Evolutionary conservation across 768 basidiomycete species (phyloP), one percentile per base, ranked within the genome.

Genomic region (Suillus bovinus): DNA sequence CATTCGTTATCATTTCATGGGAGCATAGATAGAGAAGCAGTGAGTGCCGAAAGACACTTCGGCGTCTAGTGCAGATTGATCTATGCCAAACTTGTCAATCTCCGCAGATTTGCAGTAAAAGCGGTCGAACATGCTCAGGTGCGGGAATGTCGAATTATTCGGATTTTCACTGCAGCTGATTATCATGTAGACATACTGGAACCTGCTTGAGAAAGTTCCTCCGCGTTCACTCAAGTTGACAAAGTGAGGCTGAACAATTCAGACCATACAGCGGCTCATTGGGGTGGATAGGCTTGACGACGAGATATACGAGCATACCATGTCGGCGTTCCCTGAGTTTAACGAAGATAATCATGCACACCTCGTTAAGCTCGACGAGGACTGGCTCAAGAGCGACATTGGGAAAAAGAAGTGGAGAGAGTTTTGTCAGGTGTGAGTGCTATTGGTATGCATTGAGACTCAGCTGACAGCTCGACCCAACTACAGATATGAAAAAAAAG

Each of bases 61-160:
- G 27, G 22, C n/a, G 22, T 54, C 53, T 55, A 55, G 54, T 16
- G n/a, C 29, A 44, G 31, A 59, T 65, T 71, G 58, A 66, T 39
- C 34, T 34, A 59, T 63, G 58, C 60, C 55, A 9, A 49, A 31
- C 22, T 20, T 11, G 49, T 47, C 61, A 65, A 54, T 62, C 61
- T 31, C 29, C 24, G 58, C 44, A 70, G 69, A 71, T 75, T 75
- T 56, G 74, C 74, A 29, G 96, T 99, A 61, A 93, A 90, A 74
- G 93, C 94, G 14, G 95, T 99, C 58, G 96, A 99, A 73, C 94
- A 99, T 67, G 93, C 96, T 50, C 93, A 96, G 82, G 94, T 93
- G 58, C 64, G 85, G 73, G n/a, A 56, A 39, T 29, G 42, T 36
- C 29, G 50, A 53, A 52, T n/a, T 59, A 52, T 44, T 57, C 41